These are phyloP conservation scores for Arbutus unedo DNA, from an alignment of 148 eudicot species.

Conservation along the genomic window DNA sequence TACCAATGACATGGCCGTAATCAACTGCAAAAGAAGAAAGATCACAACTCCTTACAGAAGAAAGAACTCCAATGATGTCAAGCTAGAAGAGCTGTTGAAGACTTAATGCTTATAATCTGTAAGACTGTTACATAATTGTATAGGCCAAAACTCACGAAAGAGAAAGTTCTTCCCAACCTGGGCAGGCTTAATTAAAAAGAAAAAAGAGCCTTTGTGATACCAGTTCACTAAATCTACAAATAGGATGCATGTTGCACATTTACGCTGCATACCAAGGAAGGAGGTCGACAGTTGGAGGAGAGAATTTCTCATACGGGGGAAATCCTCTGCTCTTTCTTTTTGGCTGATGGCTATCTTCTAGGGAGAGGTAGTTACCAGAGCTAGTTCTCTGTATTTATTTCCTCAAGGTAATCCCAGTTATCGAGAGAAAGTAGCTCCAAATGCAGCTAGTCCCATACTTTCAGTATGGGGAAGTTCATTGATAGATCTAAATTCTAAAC, in stretches of 20 bases:
- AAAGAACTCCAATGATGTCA: constrained; percentile 2
- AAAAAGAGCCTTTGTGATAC: neutral
- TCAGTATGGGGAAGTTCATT: neutral
- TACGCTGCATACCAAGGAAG: neutral
- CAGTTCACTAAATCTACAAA: neutral
- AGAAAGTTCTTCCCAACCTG: neutral
- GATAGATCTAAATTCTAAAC: too few species aligned
- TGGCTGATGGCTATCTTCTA: neutral
- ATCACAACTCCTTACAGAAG: neutral
- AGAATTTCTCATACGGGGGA: neutral
- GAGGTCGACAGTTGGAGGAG: neutral
- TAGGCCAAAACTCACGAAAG: neutral
- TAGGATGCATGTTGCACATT: neutral
- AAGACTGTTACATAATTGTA: neutral
- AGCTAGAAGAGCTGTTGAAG: neutral
- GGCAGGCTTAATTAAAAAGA: neutral
- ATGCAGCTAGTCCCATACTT: neutral
- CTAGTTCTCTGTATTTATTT: neutral
- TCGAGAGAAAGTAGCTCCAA: neutral
- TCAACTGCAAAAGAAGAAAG: neutral
- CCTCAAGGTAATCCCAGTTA: neutral
- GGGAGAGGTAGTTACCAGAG: neutral
- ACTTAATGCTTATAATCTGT: neutral
- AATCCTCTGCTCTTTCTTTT: neutral
- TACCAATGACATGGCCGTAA: neutral